Evolutionary conservation across 1,284 basidiomycete species (phyloP).

Genomic region (Irpex lacteus): DNA sequence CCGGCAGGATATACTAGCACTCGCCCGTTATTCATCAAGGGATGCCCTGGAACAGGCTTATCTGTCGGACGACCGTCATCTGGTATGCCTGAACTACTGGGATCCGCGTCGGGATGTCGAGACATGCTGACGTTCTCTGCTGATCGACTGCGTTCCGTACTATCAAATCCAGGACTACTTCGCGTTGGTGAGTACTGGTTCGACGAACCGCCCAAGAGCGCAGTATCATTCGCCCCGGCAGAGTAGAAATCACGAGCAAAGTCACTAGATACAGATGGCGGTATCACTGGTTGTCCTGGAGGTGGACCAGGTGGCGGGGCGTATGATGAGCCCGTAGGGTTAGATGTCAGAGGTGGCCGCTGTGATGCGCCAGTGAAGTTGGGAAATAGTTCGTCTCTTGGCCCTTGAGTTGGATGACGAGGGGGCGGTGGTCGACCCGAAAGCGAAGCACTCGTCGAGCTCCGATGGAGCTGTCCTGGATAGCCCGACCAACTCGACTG

Average conservation of each 20-base stretch:
- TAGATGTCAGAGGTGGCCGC: not conserved
- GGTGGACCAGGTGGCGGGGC: not conserved
- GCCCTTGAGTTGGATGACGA: constrained; percentile 17
- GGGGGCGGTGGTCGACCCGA: constrained; percentile 17
- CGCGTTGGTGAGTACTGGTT: constrained; percentile 7
- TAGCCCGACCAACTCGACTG: constrained; percentile 16
- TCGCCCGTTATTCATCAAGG: constrained; percentile 55
- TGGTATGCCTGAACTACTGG: constrained; percentile 14
- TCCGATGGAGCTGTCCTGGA: constrained; percentile 16
- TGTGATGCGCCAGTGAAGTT: not conserved
- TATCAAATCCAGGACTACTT: constrained; percentile 1
- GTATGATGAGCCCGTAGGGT: not conserved
- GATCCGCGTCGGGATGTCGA: not conserved
- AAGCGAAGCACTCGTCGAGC: constrained; percentile 1
- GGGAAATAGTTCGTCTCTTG: not conserved
- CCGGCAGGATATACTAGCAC: constrained; percentile 67
- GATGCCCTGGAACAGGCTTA: constrained; percentile 60
- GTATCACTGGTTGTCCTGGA: not conserved
- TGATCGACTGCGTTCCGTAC: constrained; percentile 24
- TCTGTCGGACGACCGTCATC: constrained; percentile 61
- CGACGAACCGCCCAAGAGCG: constrained; percentile 16
- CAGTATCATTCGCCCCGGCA: constrained; percentile 31
- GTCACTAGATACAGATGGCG: constrained; percentile 23
- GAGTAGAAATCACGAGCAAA: constrained; percentile 58
- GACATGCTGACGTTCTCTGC: constrained; percentile 5